phyloP scores from a whole-genome alignment of 345 rosid genomes.

The Corchorus olitorius region DNA sequence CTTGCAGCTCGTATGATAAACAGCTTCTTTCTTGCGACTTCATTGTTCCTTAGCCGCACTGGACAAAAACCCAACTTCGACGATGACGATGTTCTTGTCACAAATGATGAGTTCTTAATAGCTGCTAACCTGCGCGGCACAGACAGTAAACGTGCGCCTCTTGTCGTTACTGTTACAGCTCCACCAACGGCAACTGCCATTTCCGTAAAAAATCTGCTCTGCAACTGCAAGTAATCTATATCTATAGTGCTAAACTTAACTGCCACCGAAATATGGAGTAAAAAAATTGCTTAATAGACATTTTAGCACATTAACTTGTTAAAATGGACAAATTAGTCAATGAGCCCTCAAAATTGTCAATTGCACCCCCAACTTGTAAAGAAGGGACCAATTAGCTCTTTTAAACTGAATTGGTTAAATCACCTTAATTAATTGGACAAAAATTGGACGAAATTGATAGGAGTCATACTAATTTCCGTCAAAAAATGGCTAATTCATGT shows the following conservation, averaged over 20 bases:
- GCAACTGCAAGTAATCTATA: neutral
- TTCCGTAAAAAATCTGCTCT: neutral
- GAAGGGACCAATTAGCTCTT: no score
- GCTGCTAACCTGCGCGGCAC: constrained; percentile 16
- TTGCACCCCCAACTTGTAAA: no score
- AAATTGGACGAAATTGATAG: no score
- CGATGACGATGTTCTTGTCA: constrained; percentile 18
- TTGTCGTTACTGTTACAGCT: constrained; percentile 25
- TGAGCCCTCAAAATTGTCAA: no score
- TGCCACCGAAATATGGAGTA: neutral
- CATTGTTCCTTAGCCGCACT: constrained; percentile 35
- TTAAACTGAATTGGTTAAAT: no score
- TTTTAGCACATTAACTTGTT: no score
- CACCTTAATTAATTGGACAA: no score
- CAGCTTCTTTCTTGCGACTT: constrained; percentile 31
- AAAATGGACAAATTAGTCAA: no score
- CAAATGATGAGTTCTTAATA: constrained; percentile 18
- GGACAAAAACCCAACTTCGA: constrained; percentile 27
- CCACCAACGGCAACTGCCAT: constrained; percentile 47
- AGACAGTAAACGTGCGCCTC: constrained; percentile 24
- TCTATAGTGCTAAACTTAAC: neutral
- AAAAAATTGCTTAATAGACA: no score
- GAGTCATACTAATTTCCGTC: no score
- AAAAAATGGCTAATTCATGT: no score
- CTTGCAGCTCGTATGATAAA: constrained; percentile 66